Evolutionary conservation across 2,329 filamentous ascomycete genomes (phyloP), one percentile per base, ranked within the genome.

Genomic region (Fusarium sambucinum): DNA sequence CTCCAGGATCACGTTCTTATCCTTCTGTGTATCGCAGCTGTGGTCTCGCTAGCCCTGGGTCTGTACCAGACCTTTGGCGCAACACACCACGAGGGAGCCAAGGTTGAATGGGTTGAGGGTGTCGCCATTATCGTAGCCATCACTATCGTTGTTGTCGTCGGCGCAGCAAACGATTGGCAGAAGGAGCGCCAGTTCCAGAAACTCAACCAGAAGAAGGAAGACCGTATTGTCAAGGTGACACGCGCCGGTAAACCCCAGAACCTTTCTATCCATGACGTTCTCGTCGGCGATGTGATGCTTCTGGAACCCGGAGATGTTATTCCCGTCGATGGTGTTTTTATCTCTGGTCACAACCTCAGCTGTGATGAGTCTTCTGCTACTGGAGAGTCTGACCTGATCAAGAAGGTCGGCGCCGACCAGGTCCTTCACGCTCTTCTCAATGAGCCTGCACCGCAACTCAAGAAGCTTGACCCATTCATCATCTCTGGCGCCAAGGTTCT

Each of bases 361-460:
- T 92, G 90, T 72, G 90, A 92, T 69, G 90, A 92, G 74, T 91
- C 89, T 6, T 91, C 89, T 9, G 88, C 89, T 1, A 92, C 90
- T 32, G 90, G 90, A 61, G 90, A 92, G 77, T 92, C 89, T 1
- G 90, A 92, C 70, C 84, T 89, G 47, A 86, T 92, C 75, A 90
- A 88, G 77, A 92, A 92, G 79, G 87, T 84, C 0, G 75, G 81
- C 5, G 89, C 85, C 5, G 82, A 88, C n/a, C 83, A 86, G 50
- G 88, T 89, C 52, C 86, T 85, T 77, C 79, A 83, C 29, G 81
- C 82, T 11, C 81, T 90, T 13, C 5, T 66, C 4, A 37, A 61
- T 0, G 80, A 84, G 38, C 81, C 83, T 13, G 83, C 80, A 19
- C 82, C 83, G n/a, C 81, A 71, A 17, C 62, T 73, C 17, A 75